Evolutionary conservation across 305 asterid genomes (phyloP), one percentile per base, ranked within the genome.

Genomic region (Solanum hybrid): DNA sequence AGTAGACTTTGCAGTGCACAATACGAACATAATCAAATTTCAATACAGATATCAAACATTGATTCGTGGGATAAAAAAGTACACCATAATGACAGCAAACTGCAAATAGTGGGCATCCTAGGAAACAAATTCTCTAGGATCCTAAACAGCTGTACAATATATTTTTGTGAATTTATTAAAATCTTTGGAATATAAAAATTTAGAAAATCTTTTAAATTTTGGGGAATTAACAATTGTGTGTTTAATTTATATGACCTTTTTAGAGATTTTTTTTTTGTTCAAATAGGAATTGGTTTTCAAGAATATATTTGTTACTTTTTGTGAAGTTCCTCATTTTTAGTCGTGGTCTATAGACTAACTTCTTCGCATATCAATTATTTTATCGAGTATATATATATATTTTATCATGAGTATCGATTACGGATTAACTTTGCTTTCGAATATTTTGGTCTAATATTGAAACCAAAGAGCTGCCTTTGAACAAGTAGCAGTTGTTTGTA

Each of bases 91-190:
- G 87, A 41, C 36, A 34, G 72, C 87, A 27, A 77, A 41, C 73
- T 27, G 37, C 87, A 39, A 82, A 38, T 81, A 39, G 24, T 39
- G n/a, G 8, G 87, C 73, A 82, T 41, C 70, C 87, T 41, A 41
- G 38, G 87, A 82, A 82, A 41, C 38, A 82, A 82, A 15, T 27
- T 82, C 37, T 81, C 17, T n/a, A 24, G 86, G 86, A 80, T 38
- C 68, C 87, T 81, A 80, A 6, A 29, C 17, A 75, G 36, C 6
- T 75, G 4, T 20, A 10, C 33, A 9, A 8, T 77, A 33, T 20
- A 20, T 32, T 4, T 78, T 33, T 78, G 26, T 78, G 1, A 33
- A 78, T 33, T 78, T 20, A 33, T 33, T 9, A 78, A 78, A 8
- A 22, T 17, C 4, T 32, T 77, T 17, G 14, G 4, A 70, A 32